Percentiles rank a stretch among this genome's conserved stretches.
phyloP scores from a whole-genome alignment of 75 land plant species.

The Azolla pinnata region DNA sequence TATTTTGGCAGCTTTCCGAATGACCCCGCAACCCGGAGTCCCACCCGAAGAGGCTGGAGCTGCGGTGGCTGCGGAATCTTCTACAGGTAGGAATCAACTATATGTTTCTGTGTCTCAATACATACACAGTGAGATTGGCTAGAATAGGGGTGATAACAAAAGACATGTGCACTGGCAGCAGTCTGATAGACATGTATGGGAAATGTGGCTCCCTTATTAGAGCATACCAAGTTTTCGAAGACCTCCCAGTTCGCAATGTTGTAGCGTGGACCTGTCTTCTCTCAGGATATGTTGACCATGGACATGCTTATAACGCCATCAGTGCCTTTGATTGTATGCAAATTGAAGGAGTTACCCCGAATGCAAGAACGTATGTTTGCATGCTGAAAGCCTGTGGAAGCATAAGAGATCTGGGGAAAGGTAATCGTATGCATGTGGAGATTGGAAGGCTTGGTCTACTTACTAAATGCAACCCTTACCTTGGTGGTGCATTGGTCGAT shows the following conservation, averaged over 20 bases:
- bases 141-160: no score
- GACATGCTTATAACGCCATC: neutral
- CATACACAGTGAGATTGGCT: no score
- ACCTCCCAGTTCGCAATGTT: neutral
- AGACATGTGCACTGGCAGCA: no score
- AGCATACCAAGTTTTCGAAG: neutral
- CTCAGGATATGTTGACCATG: neutral
- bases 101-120: no score
- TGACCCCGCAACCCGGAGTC: conserved; percentile 18
- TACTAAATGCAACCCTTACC: neutral
- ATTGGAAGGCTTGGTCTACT: neutral
- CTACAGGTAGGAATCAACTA: no score
- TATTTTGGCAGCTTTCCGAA: conserved; percentile 14
- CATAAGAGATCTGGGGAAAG: neutral
- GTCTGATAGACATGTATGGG: neutral
- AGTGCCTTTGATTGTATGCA: neutral
- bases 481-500: neutral
- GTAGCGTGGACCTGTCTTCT: neutral
- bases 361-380: neutral
- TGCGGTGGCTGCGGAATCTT: conserved; percentile 13
- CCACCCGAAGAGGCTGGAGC: conserved; percentile 14
- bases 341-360: neutral
- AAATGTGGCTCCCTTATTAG: neutral
- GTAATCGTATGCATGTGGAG: neutral
- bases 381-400: neutral